Conservation (phyloP, 2,329 filamentous ascomycete genomes). For the Didymella sp. region DNA sequence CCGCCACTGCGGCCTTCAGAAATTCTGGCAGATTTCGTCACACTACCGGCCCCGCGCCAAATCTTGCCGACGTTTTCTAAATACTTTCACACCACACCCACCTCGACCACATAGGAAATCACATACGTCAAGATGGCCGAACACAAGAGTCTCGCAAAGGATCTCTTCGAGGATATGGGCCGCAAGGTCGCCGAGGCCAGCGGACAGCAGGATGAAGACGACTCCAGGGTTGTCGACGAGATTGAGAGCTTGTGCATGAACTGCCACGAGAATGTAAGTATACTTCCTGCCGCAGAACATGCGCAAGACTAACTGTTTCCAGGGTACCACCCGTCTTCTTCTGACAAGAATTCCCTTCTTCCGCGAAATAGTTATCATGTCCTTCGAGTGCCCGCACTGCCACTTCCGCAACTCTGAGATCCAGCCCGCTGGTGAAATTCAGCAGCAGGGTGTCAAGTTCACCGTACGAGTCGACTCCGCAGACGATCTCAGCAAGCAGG, state of each 20-base stretch:
- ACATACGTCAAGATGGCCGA: constrained; percentile 40
- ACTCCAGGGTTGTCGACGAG: constrained; percentile 59
- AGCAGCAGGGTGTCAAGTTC: constrained; percentile 85
- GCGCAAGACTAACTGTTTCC: constrained; percentile 23
- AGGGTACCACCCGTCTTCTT: constrained; percentile 86
- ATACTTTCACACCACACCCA: constrained; percentile 4
- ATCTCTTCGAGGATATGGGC: constrained; percentile 62
- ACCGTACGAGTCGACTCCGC: constrained; percentile 76
- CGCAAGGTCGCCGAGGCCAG: constrained; percentile 55
- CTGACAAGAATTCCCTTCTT: constrained; percentile 96
- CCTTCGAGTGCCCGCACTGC: constrained; percentile 91
- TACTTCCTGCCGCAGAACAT: background rate
- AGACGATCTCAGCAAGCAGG: constrained; percentile 80
- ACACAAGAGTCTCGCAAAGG: constrained; percentile 51
- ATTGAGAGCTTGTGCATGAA: constrained; percentile 64
- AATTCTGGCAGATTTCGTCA: constrained; percentile 29
- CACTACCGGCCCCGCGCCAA: constrained; percentile 21
- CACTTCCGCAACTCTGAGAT: constrained; percentile 90
- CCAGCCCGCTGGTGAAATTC: constrained; percentile 89
- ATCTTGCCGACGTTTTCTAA: constrained; percentile 5
- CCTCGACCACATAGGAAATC: constrained; percentile 1
- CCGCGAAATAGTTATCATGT: constrained; percentile 97
- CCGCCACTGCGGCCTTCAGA: constrained; percentile 18
- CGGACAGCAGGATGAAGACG: constrained; percentile 45
- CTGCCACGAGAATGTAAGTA: constrained; percentile 57